Conservation (phyloP, 345 rosid genomes). For the Brassica carinata region DNA sequence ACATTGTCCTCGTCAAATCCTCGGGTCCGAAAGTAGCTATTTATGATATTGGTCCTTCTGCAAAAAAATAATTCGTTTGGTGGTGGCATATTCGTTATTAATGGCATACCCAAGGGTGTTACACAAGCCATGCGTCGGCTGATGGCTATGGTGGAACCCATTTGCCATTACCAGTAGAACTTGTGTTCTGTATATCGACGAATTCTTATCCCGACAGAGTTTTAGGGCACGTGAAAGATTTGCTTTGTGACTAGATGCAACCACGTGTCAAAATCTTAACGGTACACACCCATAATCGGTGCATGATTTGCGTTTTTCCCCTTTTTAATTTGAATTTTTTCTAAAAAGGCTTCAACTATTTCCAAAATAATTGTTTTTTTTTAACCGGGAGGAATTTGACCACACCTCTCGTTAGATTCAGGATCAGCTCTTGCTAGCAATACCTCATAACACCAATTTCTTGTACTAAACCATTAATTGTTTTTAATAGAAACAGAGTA, state of each 20-base stretch:
- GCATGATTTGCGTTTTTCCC: constrained; percentile 23
- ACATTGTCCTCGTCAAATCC: background rate
- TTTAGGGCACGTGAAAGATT: constrained; percentile 20
- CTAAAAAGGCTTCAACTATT: background rate
- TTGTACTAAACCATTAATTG: too few species aligned
- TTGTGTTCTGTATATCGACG: background rate
- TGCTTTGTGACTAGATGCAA: background rate
- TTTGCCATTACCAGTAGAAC: background rate
- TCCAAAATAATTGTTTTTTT: background rate
- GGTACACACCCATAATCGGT: background rate
- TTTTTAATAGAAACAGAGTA: too few species aligned
- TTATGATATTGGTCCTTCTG: background rate
- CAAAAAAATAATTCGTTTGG: background rate
- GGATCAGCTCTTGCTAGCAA: too few species aligned
- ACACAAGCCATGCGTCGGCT: constrained; percentile 18
- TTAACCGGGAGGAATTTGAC: background rate
- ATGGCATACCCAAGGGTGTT: background rate
- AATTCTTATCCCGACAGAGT: constrained; percentile 20
- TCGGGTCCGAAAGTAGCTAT: background rate
- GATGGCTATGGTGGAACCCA: constrained; percentile 29
- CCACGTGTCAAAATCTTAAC: constrained; percentile 15
- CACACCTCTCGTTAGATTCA: background rate
- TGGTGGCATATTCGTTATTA: constrained; percentile 16
- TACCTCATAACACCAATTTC: too few species aligned
- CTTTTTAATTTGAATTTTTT: background rate